Evolutionary conservation across 768 basidiomycete species (phyloP), one percentile per base, ranked within the genome.

Genomic region (Agaricus bisporus): DNA sequence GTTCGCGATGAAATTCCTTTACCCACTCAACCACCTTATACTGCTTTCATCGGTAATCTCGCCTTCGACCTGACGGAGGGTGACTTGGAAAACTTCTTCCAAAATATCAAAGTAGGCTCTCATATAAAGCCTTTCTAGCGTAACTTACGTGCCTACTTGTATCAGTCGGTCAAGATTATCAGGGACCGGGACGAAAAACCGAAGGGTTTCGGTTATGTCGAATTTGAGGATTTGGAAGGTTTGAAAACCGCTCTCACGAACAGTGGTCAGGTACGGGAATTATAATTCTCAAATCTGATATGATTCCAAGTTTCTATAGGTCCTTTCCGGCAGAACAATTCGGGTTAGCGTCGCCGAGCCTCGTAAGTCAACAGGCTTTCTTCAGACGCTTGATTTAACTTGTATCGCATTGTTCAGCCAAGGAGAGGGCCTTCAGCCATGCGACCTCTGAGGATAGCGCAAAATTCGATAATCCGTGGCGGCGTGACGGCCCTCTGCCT

Each of bases 171-270:
- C 58, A 95, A 98, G 74, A 89, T 98, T 56, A 95, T 98, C 69
- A 86, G 80, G 65, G 95, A 95, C 61, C 79, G 83, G 55, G 94
- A 95, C 49, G 94, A 95, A 46, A 93, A 92, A 66, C 91, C 95
- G 17, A 98, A 98, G 69, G 97, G 97, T 0, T 98, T 98, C 70
- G 97, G 95, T 32, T 98, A 99, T 67, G 83, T 98, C 55, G 97
- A 99, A 66, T 98, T 98, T 63, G 79, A 77, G n/a, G 87, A 86
- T 49, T 63, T 93, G 54, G 91, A 95, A 17, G 86, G 82, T 44
- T 72, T 98, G 48, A 95, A 95, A 70, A 84, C 85, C 55, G 97
- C 88, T 4, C 70, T 99, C 36, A 70, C 75, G 18, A 86, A 82
- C 70, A 79, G 75, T 22, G 89, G 88, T 50, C 67, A 78, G 28